These are phyloP conservation scores for Phytophthora citrophthora DNA, from an alignment of 352 stramenopile genomes.

Conservation along the genomic window DNA sequence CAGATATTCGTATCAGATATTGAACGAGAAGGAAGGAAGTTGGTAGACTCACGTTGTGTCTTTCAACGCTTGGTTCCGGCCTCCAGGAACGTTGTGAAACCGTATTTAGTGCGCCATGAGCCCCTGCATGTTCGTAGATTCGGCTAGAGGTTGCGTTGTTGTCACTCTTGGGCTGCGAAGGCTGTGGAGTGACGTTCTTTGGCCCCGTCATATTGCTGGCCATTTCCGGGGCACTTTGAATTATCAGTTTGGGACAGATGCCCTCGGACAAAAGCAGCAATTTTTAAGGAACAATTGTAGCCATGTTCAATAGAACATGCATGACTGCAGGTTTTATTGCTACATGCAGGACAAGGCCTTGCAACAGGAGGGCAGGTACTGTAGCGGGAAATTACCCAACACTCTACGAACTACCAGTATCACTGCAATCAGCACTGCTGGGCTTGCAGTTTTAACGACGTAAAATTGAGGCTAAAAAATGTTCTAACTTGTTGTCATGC, in stretches of 20 bases:
- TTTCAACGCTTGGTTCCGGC: conserved; percentile 9
- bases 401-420: too few relatives aligned
- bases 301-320: not conserved
- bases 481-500: conserved; percentile 1
- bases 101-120: not conserved
- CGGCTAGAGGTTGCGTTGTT: conserved; percentile 10
- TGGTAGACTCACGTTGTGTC: conserved; percentile 27
- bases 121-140: not conserved
- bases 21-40: not conserved
- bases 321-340: too few relatives aligned
- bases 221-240: conserved; percentile 7
- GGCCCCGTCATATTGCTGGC: not conserved
- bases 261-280: conserved; percentile 1
- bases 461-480: not conserved
- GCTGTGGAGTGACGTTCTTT: not conserved
- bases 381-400: too few relatives aligned
- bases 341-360: too few relatives aligned
- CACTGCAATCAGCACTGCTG: too few relatives aligned
- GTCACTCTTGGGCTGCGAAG: conserved; percentile 3
- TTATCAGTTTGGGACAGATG: conserved; percentile 1
- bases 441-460: too few relatives aligned
- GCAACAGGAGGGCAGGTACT: too few relatives aligned
- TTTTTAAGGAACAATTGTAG: conserved; percentile 14
- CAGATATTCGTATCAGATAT: conserved; percentile 1
- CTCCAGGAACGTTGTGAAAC: conserved; percentile 10